Conservation (phyloP, 495 filamentous ascomycete species). For the Extremus antarcticus region DNA sequence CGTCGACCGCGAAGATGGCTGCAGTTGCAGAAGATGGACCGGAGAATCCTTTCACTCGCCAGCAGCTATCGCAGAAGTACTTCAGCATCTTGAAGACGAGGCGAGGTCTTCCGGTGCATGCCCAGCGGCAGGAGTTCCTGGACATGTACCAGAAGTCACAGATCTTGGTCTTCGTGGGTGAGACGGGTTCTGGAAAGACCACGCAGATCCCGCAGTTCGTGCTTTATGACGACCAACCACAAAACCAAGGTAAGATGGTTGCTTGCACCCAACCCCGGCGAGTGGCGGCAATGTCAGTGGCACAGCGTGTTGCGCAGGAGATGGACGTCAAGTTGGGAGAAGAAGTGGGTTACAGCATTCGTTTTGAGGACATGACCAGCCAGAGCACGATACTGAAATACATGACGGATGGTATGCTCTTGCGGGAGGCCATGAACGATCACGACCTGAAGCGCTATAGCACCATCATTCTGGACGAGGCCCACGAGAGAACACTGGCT, state of each 20-base stretch:
- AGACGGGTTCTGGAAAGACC: conserved; percentile 98
- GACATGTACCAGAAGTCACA: conserved; percentile 83
- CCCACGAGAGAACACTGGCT: conserved; percentile 92
- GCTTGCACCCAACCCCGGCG: conserved; percentile 97
- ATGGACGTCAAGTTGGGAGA: conserved; percentile 90
- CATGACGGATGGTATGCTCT: conserved; percentile 99
- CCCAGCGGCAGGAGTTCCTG: conserved; percentile 84
- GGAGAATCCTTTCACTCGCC: conserved; percentile 71
- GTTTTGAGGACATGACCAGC: conserved; percentile 92
- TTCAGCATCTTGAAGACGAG: conserved; percentile 76
- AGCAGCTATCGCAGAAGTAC: conserved; percentile 68
- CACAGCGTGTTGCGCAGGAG: conserved; percentile 93
- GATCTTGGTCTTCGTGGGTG: conserved; percentile 96
- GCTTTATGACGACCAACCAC: conserved; percentile 89
- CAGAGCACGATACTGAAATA: conserved; percentile 92
- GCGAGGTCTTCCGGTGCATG: conserved; percentile 77
- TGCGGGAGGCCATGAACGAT: conserved; percentile 97
- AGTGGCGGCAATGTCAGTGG: conserved; percentile 98
- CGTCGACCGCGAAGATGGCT: conserved; percentile 68
- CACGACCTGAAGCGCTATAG: conserved; percentile 82
- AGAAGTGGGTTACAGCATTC: conserved; percentile 97
- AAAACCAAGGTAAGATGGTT: conserved; percentile 72
- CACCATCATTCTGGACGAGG: conserved; percentile 97
- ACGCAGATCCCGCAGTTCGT: conserved; percentile 99
- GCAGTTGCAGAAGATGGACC: conserved; percentile 67